A percentile compares a stretch with the other conserved stretches of the same genome.
These are phyloP conservation scores for Xylariaceae sp. DNA, from an alignment of 2,329 filamentous ascomycete species.

Conservation along the genomic window DNA sequence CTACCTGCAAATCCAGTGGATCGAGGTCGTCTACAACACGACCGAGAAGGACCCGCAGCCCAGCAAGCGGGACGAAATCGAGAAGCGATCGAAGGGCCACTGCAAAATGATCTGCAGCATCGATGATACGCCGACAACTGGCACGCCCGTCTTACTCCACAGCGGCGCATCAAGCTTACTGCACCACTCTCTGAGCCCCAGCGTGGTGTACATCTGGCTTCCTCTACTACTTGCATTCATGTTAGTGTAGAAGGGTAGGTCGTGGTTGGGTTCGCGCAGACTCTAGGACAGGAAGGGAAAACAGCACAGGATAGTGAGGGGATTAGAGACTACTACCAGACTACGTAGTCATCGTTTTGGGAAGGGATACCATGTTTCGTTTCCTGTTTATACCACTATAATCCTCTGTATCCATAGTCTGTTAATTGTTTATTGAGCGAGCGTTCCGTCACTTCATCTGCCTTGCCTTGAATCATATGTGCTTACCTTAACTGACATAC, in stretches of 20 bases:
- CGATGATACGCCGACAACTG: conserved; percentile 33
- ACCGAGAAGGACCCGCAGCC: conserved; percentile 24
- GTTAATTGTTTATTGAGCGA: neutral
- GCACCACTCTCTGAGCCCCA: conserved; percentile 15
- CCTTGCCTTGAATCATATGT: neutral
- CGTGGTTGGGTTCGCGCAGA: neutral
- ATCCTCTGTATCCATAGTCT: neutral
- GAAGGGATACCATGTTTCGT: neutral
- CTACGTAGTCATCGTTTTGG: neutral
- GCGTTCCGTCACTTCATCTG: neutral
- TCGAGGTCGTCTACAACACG: conserved; percentile 54
- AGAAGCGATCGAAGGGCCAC: conserved; percentile 19
- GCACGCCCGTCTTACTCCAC: conserved; percentile 37
- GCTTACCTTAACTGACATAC: neutral
- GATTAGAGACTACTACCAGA: neutral
- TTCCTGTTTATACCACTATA: neutral
- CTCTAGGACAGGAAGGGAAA: neutral
- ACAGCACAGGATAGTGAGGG: neutral
- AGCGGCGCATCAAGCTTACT: conserved; percentile 23
- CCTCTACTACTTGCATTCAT: conserved; percentile 23
- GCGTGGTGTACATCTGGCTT: conserved; percentile 23
- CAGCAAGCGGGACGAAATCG: conserved; percentile 7
- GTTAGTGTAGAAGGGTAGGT: neutral
- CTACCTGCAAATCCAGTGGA: conserved; percentile 57
- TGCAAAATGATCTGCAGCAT: conserved; percentile 34